Base-by-base conservation (phyloP, 768 basidiomycete genomes). In the Russula emetica region DNA sequence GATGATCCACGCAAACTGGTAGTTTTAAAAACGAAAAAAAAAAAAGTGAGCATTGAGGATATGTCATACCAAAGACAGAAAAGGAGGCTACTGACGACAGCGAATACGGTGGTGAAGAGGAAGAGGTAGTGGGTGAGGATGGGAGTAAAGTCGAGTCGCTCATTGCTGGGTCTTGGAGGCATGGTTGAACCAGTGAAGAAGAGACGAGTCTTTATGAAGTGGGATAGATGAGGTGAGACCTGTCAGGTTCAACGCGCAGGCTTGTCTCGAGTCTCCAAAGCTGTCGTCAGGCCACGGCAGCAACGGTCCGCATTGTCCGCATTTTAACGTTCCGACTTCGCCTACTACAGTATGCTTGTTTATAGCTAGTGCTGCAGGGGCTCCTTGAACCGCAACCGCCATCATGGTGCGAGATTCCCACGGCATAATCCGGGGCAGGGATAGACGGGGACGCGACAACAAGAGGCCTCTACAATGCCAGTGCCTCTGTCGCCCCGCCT, bases 91-190 rank as follows among this genome's bases (percentile, higher is more conserved):
- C 90, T 70, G 67, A 94, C 91, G 62, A 91, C 73, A 36, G 92
- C 79, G 54, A 97, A 82, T 58, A 94, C 82, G 64, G 87, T 87
- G 1, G 94, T 96, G 72, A 92, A 87, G 30, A 96, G 80, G 72
- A 96, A 94, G 72, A 96, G 82, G 72, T 95, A 94, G 73, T 96
- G 93, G 20, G 92, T 91, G 62, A 93, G 80, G 66, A 96, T 89
- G 65, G 91, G 93, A 1, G 88, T 91, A 62, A 94, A 90, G 76
- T 94, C 91, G 68, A 90, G 82, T n/a, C 89, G 82, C 64, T 84
- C 82, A 34, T 66, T 68, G 72, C 77, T 81, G 63, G 79, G 79
- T 69, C 83, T 74, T 47, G 80, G 80, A 59, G 81, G 76, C 80
- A 81, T 81, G 44, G 13, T 49, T 53, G 28, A 13, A 36, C 36